Evolutionary conservation across 2,329 filamentous ascomycete genomes (phyloP).

Genomic region (Nemania abortiva): DNA sequence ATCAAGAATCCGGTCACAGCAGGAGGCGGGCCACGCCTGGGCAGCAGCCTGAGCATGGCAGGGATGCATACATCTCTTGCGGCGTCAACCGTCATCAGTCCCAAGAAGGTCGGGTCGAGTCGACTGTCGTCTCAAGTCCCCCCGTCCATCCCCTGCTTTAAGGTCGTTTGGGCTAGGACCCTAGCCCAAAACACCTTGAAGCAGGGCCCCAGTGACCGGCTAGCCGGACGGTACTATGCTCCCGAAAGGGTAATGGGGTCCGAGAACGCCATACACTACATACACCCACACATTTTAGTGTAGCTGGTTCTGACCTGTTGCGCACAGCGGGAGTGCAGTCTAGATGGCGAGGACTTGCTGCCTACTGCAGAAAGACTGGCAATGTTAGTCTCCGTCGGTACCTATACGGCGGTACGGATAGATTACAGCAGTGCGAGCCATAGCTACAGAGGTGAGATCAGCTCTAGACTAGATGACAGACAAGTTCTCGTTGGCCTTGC

Average conservation of each 20-base stretch:
- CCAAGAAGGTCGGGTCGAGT: conserved; percentile 53
- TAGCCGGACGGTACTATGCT: conserved; percentile 49
- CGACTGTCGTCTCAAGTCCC: conserved; percentile 62
- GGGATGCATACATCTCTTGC: conserved; percentile 54
- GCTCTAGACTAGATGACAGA: conserved; percentile 17
- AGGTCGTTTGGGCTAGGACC: conserved; percentile 51
- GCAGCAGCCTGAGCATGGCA: conserved; percentile 47
- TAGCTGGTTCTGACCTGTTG: conserved; percentile 22
- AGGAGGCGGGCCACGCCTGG: conserved; percentile 52
- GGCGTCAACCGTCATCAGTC: conserved; percentile 53
- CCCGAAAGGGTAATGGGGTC: conserved; percentile 51
- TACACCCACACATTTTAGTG: conserved; percentile 24
- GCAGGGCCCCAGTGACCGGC: conserved; percentile 49
- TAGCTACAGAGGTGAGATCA: conserved; percentile 10
- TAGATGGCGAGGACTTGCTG: conserved; percentile 26
- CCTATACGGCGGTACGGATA: neutral
- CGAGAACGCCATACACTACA: conserved; percentile 45
- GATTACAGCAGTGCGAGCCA: neutral
- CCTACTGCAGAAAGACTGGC: neutral
- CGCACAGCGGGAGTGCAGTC: neutral
- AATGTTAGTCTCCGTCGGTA: neutral
- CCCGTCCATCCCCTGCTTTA: conserved; percentile 51
- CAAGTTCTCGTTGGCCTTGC: conserved; percentile 15
- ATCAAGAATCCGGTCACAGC: conserved; percentile 62
- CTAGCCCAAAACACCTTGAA: conserved; percentile 52